Evolutionary conservation across 2,329 filamentous ascomycete genomes (phyloP), one percentile per base, ranked within the genome.

Genomic region (Ceratocystis harringtonii): DNA sequence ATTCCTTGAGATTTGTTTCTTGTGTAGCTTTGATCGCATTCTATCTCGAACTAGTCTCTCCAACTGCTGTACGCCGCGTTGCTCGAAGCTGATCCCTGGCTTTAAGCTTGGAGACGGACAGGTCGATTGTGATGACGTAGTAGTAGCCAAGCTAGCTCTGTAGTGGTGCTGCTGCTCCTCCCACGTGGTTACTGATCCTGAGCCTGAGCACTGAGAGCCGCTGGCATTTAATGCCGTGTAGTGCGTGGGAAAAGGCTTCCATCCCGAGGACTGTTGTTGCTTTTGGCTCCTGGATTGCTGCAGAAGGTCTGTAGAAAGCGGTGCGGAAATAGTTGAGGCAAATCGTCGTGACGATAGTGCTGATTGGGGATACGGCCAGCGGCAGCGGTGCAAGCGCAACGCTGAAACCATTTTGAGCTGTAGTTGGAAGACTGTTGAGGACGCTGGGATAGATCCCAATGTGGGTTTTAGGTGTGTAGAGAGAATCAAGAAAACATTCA

Each of bases 1-100:
- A 19, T 25, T 41, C 30, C 41, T 48, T n/a, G 3, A 15, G n/a
- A 55, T 19, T 44, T 61, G 44, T 44, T 61, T 66, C 57, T 52
- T 57, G 28, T 45, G 60, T 17, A 68, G 50, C 19, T 62, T 65
- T 10, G 55, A 32, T 48, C 55, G 48, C 36, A 25, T 43, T 15
- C 55, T 58, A 12, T 67, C 64, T 28, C 61, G 63, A 1, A 67
- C 36, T 30, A 65, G 45, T 43, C 61, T 60, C 64, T 68, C 64
- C 19, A 62, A 22, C 10, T 48, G 30, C 50, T 60, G 55, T 30
- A 66, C 61, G 22, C 55, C 57, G 61, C 58, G 30, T 45, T 64
- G 65, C 19, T 64, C 65, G 32, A 65, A 61, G 45, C 19, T 28
- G 7, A 36, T 44, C 19, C 10, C n/a, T 3, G 25, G n/a, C 36